A percentile compares a stretch with the other conserved stretches of the same genome.
phyloP scores from a whole-genome alignment of 306 rosid genomes.

The Lagenaria siceraria region DNA sequence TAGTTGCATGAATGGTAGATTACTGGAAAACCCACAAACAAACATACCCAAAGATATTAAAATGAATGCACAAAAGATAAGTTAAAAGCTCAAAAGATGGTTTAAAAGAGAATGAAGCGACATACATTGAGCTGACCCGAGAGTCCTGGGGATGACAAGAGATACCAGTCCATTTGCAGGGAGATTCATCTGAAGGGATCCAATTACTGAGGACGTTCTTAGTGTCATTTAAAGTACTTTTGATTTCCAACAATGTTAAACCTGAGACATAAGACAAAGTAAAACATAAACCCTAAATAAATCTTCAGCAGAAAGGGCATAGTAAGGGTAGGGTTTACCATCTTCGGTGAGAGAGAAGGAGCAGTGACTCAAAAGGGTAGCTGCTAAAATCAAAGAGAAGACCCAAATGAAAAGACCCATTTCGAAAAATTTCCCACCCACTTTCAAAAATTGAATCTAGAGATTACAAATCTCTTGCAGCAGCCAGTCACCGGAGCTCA shows the following conservation, averaged over 20 bases:
- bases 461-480: not conserved
- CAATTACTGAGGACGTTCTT: constrained; percentile 57
- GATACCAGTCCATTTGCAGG: constrained; percentile 92
- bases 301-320: not conserved
- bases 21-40: constrained; percentile 37
- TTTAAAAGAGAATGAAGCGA: not conserved
- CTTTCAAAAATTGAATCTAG: not conserved
- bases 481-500: not conserved
- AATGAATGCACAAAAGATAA: not conserved
- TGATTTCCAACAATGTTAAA: constrained; percentile 66
- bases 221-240: constrained; percentile 57
- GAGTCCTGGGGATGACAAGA: constrained; percentile 62
- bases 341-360: constrained; percentile 64
- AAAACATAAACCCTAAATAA: not conserved
- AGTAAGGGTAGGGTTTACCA: constrained; percentile 31
- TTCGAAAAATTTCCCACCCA: constrained; percentile 6
- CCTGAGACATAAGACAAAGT: constrained; percentile 27
- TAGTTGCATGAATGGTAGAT: constrained; percentile 73
- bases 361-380: constrained; percentile 18
- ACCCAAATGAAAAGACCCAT: constrained; percentile 29
- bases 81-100: not conserved
- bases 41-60: not conserved
- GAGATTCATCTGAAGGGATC: constrained; percentile 61
- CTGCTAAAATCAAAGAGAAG: constrained; percentile 22
- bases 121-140: constrained; percentile 67